Percentiles rank a stretch among this genome's conserved stretches.
Conservation (phyloP, 176 grass and related monocot genomes). For the Oryza brachyantha region DNA sequence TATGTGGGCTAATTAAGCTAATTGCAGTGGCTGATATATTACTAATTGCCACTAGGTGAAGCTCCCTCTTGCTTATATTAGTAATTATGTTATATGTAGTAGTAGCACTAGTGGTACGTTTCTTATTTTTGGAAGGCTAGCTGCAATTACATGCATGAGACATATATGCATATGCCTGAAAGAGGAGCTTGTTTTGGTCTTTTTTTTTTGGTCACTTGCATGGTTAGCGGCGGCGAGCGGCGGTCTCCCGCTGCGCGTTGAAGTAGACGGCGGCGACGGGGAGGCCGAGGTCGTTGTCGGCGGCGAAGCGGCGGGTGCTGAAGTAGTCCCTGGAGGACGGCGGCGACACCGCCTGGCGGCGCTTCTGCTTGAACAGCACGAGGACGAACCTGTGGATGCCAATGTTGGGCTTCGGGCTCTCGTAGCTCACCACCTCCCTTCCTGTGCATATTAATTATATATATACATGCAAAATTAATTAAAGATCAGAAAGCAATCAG, state of each 20-base stretch:
- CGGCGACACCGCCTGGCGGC: constrained; percentile 36
- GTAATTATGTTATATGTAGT: no score
- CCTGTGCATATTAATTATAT: constrained; percentile 31
- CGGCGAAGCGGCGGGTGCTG: constrained; percentile 57
- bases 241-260: constrained; percentile 67
- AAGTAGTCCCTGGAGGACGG: constrained; percentile 53
- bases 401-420: constrained; percentile 60
- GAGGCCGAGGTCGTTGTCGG: constrained; percentile 53
- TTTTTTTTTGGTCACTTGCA: no score
- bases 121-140: neutral
- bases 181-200: neutral
- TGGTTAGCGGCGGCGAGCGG: constrained; percentile 72
- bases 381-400: constrained; percentile 72
- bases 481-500: neutral
- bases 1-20: neutral
- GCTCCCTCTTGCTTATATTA: neutral
- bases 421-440: constrained; percentile 55
- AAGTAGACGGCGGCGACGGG: constrained; percentile 78
- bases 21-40: constrained; percentile 8
- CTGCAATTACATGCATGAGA: neutral
- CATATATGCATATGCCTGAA: neutral
- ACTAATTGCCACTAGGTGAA: neutral
- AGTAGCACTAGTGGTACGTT: no score
- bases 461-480: neutral
- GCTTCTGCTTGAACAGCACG: constrained; percentile 65